These are phyloP conservation scores for Actinomucor elegans DNA, from an alignment of 371 early-diverging fungal genomes.

Conservation along the genomic window DNA sequence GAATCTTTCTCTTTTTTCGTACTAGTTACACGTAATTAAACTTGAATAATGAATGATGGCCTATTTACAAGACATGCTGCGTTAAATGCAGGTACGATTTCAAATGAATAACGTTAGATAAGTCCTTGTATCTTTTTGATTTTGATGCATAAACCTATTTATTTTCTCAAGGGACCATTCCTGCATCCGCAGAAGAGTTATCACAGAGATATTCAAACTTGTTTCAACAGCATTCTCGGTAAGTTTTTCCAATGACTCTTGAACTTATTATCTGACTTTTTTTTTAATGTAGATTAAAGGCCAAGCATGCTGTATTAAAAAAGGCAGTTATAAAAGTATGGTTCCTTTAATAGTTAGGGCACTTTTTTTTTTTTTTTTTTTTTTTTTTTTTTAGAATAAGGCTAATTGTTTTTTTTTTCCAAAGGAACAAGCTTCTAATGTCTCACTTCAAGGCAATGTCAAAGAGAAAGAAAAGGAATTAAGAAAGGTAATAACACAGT, in stretches of 20 bases:
- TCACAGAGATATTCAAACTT: conserved; percentile 61
- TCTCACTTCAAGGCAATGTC: conserved; percentile 54
- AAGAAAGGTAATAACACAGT: conserved; percentile 44
- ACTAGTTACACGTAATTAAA: neutral
- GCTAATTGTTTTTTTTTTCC: no score
- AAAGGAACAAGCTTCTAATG: conserved; percentile 66
- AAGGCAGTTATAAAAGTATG: conserved; percentile 63
- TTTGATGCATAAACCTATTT: neutral
- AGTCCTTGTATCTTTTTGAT: neutral
- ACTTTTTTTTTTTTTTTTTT: neutral
- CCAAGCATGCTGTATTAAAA: conserved; percentile 62
- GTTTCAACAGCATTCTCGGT: conserved; percentile 64
- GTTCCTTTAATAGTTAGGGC: no score
- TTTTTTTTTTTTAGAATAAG: no score
- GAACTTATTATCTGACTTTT: neutral
- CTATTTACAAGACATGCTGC: conserved; percentile 34
- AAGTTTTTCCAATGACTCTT: conserved; percentile 4
- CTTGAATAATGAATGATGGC: conserved; percentile 34
- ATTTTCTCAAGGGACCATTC: conserved; percentile 32
- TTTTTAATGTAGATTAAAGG: conserved; percentile 50
- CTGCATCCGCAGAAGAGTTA: conserved; percentile 58
- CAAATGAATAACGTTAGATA: neutral
- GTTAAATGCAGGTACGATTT: conserved; percentile 32
- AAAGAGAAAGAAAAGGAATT: conserved; percentile 69
- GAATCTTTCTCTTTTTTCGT: conserved; percentile 2